These are phyloP conservation scores for Hydrangea macrophylla DNA, from an alignment of 148 eudicot species.

Conservation along the genomic window DNA sequence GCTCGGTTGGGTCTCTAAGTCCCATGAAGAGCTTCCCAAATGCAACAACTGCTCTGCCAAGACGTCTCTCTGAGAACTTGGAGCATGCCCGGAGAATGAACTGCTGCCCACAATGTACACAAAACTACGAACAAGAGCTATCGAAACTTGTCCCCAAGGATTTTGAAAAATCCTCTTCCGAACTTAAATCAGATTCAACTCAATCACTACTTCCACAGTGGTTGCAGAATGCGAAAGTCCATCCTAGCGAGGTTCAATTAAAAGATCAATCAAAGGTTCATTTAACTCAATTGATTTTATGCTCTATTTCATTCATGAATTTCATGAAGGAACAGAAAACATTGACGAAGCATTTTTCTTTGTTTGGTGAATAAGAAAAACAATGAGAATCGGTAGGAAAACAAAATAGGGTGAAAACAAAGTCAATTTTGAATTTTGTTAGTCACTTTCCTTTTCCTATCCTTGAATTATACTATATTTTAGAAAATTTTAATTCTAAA, in stretches of 20 bases:
- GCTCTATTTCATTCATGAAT: no score
- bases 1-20: slow-evolving; percentile 45
- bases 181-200: slow-evolving; percentile 34
- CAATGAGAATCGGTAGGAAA: no score
- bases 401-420: no score
- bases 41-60: slow-evolving; percentile 26
- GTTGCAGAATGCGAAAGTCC: slow-evolving; percentile 65
- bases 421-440: no score
- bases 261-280: slow-evolving; percentile 46
- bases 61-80: slow-evolving; percentile 43
- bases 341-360: no score
- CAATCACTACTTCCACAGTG: slow-evolving; percentile 60
- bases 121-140: slow-evolving; percentile 60
- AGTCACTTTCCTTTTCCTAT: no score
- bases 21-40: slow-evolving; percentile 47
- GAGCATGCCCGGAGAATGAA: slow-evolving; percentile 34
- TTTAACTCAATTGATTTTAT: background rate
- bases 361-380: no score
- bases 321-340: no score
- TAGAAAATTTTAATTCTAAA: no score
- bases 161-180: slow-evolving; percentile 47
- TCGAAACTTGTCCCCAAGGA: slow-evolving; percentile 45
- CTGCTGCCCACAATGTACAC: slow-evolving; percentile 68
- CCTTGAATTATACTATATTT: no score
- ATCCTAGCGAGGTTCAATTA: slow-evolving; percentile 22